phyloP scores from a whole-genome alignment of 2,329 filamentous ascomycete species.

The Drechslerella stenobrocha region DNA sequence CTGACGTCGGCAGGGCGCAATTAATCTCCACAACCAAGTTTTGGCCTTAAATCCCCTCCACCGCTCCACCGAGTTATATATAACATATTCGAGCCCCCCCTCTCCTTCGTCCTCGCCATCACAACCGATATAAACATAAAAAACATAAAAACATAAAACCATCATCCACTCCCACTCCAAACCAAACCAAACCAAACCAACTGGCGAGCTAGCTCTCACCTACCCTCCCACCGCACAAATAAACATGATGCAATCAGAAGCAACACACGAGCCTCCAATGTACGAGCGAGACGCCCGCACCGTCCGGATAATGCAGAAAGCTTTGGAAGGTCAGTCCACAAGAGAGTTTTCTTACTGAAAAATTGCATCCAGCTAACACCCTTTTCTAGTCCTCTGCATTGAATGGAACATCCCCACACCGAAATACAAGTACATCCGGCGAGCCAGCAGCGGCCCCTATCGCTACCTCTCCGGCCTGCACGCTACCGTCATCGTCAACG shows the following conservation, averaged over 20 bases:
- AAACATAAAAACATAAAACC: too few relatives aligned
- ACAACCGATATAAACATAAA: too few relatives aligned
- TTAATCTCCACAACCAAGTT: constrained; percentile 22
- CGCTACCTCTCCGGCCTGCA: constrained; percentile 41
- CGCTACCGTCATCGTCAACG: constrained; percentile 44
- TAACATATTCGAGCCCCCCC: too few relatives aligned
- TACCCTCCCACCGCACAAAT: neutral
- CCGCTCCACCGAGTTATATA: too few relatives aligned
- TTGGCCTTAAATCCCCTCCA: constrained; percentile 25
- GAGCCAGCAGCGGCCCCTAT: constrained; percentile 20
- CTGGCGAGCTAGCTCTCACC: constrained; percentile 6
- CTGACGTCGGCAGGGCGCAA: constrained; percentile 28
- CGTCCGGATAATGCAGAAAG: constrained; percentile 42
- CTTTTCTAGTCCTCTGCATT: constrained; percentile 20
- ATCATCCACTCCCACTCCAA: neutral
- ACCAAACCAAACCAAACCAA: neutral
- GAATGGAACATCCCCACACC: constrained; percentile 42
- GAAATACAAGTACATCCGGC: constrained; percentile 42
- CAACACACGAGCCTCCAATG: constrained; percentile 38
- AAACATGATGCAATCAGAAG: constrained; percentile 43
- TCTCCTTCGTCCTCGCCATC: too few relatives aligned
- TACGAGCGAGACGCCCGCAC: constrained; percentile 44
- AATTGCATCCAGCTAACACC: constrained; percentile 13
- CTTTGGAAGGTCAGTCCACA: constrained; percentile 34
- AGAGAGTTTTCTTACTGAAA: neutral